Percentiles rank a stretch among this genome's conserved stretches.
phyloP scores from a whole-genome alignment of 2,329 filamentous ascomycete genomes.

The Neurospora crassa region DNA sequence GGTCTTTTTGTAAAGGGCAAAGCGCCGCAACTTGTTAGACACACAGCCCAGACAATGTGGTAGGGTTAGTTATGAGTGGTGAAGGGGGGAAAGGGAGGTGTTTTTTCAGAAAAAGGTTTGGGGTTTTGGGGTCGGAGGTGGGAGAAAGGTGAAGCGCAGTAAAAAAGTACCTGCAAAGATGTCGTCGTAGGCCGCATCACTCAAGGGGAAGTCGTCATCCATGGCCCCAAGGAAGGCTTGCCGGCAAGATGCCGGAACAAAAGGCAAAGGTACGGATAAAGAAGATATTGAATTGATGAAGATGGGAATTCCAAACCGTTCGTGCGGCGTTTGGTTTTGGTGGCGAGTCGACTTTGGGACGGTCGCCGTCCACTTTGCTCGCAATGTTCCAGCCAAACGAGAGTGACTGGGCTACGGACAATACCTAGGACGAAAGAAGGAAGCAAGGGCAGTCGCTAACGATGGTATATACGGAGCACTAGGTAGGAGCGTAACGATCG shows the following conservation, averaged over 20 bases:
- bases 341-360: not conserved
- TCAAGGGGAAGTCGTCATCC: constrained; percentile 9
- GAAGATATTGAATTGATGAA: not conserved
- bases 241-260: not conserved
- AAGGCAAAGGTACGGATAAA: not conserved
- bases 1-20: not conserved
- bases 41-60: not conserved
- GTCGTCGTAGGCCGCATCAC: constrained; percentile 9
- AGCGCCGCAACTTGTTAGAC: not conserved
- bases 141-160: not conserved
- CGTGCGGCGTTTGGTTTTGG: not conserved
- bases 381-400: not conserved
- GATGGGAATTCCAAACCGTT: not conserved
- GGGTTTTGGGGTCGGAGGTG: not conserved
- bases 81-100: not conserved
- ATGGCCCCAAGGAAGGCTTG: constrained; percentile 3
- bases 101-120: not conserved
- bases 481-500: not conserved
- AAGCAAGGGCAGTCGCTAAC: not conserved
- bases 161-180: constrained; percentile 9
- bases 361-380: not conserved
- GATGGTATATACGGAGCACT: not conserved
- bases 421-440: not conserved
- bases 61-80: not conserved
- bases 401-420: not conserved